Evolutionary conservation across 2,329 filamentous ascomycete genomes (phyloP).

Genomic region (Arthrobotrys musiformis): DNA sequence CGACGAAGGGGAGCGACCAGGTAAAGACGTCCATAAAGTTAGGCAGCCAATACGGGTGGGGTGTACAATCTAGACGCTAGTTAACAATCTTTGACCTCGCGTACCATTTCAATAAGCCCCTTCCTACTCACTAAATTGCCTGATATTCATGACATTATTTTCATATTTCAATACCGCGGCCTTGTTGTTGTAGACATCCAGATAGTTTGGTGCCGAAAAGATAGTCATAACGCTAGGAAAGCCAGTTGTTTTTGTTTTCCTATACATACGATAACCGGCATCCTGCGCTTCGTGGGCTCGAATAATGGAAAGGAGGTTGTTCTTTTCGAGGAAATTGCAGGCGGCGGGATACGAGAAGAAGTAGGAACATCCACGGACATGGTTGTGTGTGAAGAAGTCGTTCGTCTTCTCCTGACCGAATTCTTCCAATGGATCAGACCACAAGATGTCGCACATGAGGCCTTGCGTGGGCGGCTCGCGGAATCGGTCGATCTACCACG

Average conservation of each 20-base stretch:
- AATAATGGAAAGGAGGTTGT: constrained; percentile 96
- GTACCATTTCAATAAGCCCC: background rate
- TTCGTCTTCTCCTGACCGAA: constrained; percentile 99
- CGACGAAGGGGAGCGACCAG: constrained; percentile 98
- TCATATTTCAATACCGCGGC: constrained; percentile 98
- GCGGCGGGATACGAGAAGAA: constrained; percentile 99
- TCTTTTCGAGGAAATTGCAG: constrained; percentile 97
- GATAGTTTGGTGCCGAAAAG: constrained; percentile 97
- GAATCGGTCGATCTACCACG: constrained; percentile 87
- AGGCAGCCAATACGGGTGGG: constrained; percentile 98
- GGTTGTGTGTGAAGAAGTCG: constrained; percentile 97
- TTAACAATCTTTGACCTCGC: background rate
- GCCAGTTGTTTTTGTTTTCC: constrained; percentile 96
- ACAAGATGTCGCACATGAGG: constrained; percentile 98
- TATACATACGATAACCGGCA: constrained; percentile 98
- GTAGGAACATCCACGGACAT: constrained; percentile 97
- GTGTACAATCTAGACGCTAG: constrained; percentile 77
- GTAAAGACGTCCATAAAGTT: constrained; percentile 99
- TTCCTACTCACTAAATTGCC: constrained; percentile 78
- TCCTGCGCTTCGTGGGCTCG: constrained; percentile 98
- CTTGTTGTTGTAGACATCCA: constrained; percentile 99
- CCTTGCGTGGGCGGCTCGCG: constrained; percentile 96
- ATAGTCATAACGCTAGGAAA: constrained; percentile 99
- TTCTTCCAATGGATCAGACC: constrained; percentile 97
- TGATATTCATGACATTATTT: constrained; percentile 99